phyloP scores from a whole-genome alignment of 1,139 yeast species.

The Saccharomyces hybrid region DNA sequence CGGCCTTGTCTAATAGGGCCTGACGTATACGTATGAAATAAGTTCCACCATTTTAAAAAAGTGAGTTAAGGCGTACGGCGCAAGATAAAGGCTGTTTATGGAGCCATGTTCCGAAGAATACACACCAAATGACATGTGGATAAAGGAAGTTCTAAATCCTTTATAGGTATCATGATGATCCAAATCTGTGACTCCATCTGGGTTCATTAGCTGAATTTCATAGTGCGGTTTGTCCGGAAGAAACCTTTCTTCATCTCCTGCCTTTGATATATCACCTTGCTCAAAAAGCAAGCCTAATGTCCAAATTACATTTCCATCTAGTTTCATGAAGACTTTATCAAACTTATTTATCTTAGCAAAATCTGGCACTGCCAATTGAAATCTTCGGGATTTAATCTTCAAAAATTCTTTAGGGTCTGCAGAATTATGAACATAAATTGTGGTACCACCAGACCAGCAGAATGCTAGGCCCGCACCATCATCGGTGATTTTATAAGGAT shows the following conservation, averaged over 20 bases:
- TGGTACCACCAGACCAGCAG: constrained; percentile 65
- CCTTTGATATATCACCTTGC: constrained; percentile 29
- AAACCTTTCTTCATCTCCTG: constrained; percentile 28
- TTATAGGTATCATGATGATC: constrained; percentile 57
- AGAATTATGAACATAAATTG: constrained; percentile 50
- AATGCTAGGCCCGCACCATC: constrained; percentile 72
- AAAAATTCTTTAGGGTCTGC: constrained; percentile 55
- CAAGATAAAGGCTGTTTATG: constrained; percentile 59
- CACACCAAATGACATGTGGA: constrained; percentile 70
- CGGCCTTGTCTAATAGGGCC: constrained; percentile 69
- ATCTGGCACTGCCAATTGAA: constrained; percentile 50
- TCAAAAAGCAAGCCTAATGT: constrained; percentile 44
- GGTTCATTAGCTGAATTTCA: constrained; percentile 53
- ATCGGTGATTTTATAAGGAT: constrained; percentile 65
- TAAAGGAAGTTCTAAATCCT: constrained; percentile 65
- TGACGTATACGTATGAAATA: constrained; percentile 59
- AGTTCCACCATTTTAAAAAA: constrained; percentile 75
- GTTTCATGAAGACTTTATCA: constrained; percentile 46
- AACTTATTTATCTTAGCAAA: constrained; percentile 26
- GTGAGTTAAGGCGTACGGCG: constrained; percentile 61
- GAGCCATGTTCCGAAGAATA: constrained; percentile 39
- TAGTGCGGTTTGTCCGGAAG: constrained; percentile 56
- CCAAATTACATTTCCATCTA: constrained; percentile 46
- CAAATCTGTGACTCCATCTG: constrained; percentile 40
- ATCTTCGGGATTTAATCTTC: constrained; percentile 55